Conservation (phyloP, 805 yeast genomes). For the Alloascoidea hylecoeti region DNA sequence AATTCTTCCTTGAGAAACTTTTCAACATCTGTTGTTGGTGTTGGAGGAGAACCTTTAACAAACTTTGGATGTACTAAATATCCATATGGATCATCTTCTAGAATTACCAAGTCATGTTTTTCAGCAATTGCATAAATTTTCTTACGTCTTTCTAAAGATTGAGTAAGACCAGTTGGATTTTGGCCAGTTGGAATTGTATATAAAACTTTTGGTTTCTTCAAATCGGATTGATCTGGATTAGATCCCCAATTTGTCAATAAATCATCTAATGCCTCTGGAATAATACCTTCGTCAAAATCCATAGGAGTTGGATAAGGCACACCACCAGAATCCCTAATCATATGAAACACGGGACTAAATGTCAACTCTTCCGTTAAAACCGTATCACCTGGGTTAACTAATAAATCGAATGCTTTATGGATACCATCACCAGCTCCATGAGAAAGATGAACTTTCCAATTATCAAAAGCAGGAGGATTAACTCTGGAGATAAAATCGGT, state of each 20-base stretch:
- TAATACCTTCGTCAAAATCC: constrained; percentile 45
- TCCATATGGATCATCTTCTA: constrained; percentile 85
- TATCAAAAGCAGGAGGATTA: not conserved
- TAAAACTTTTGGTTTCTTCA: constrained; percentile 35
- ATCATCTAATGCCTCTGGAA: constrained; percentile 41
- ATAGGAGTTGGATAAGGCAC: constrained; percentile 50
- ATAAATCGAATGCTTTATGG: not conserved
- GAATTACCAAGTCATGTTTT: constrained; percentile 53
- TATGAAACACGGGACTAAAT: constrained; percentile 61
- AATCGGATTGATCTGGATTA: constrained; percentile 23
- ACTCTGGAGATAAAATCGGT: not conserved
- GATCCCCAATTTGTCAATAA: constrained; percentile 48
- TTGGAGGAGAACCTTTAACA: constrained; percentile 25
- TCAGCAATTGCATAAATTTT: constrained; percentile 45
- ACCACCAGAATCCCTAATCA: constrained; percentile 49
- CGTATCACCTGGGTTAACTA: constrained; percentile 37
- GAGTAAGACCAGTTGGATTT: constrained; percentile 70
- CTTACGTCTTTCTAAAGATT: constrained; percentile 40
- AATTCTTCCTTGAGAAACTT: constrained; percentile 29
- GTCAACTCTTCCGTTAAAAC: constrained; percentile 67
- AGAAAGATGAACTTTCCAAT: not conserved
- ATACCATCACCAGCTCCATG: not conserved
- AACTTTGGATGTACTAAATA: constrained; percentile 42
- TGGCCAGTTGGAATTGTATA: constrained; percentile 76
- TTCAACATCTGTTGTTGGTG: constrained; percentile 26